Evolutionary conservation across 306 rosid species (phyloP).

Genomic region (Gillenia trifoliata): DNA sequence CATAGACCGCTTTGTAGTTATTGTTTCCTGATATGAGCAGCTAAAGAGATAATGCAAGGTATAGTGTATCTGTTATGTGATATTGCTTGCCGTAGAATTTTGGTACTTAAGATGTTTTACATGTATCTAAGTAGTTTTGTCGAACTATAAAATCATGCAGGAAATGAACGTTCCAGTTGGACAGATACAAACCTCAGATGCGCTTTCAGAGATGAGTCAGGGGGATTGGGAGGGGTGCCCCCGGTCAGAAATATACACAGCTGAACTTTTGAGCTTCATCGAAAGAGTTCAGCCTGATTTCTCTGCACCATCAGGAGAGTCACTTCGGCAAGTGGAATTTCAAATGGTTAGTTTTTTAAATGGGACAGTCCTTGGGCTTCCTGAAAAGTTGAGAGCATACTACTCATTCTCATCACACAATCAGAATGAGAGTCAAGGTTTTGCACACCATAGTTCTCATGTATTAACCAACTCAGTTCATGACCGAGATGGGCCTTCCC

Average conservation of each 20-base stretch:
- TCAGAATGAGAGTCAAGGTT: constrained; percentile 58
- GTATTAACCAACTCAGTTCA: constrained; percentile 52
- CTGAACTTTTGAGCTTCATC: constrained; percentile 60
- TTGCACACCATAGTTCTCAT: constrained; percentile 58
- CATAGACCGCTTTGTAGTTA: neutral
- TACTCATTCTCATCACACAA: constrained; percentile 37
- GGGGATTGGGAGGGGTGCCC: constrained; percentile 97
- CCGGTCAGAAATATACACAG: constrained; percentile 78
- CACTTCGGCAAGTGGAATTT: constrained; percentile 90
- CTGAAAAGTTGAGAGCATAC: constrained; percentile 68
- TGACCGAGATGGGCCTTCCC: constrained; percentile 63
- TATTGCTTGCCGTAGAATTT: neutral
- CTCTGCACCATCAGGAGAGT: constrained; percentile 87
- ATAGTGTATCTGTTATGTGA: neutral
- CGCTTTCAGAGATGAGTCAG: constrained; percentile 85
- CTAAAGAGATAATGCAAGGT: neutral
- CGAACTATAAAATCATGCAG: constrained; percentile 29
- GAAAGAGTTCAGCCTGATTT: constrained; percentile 90
- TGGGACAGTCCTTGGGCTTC: constrained; percentile 60
- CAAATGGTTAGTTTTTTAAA: constrained; percentile 78
- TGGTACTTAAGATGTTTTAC: constrained; percentile 12
- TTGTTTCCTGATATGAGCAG: neutral
- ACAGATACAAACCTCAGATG: constrained; percentile 69
- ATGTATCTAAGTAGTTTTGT: constrained; percentile 11
- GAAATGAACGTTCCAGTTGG: constrained; percentile 68